Percentiles rank a stretch among this genome's conserved stretches.
These are phyloP conservation scores for Phallus indusiatus DNA, from an alignment of 768 basidiomycete genomes.

Conservation along the genomic window DNA sequence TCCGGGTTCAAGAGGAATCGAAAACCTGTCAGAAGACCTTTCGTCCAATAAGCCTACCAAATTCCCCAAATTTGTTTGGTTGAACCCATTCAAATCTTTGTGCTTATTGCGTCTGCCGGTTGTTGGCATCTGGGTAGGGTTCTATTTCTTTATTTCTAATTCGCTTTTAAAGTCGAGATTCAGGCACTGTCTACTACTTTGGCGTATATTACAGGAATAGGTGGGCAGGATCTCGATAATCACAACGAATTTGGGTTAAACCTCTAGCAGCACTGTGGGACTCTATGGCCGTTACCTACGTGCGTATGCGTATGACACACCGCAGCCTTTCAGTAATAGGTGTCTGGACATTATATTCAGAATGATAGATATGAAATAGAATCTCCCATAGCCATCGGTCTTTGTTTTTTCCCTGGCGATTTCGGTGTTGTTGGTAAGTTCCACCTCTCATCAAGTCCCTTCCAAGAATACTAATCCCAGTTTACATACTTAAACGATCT, in stretches of 20 bases:
- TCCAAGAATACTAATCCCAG: not conserved
- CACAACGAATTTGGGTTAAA: not conserved
- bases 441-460: not conserved
- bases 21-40: slow-evolving; percentile 24
- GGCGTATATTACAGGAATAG: not conserved
- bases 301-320: not conserved
- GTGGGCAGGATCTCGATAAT: not conserved
- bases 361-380: slow-evolving; percentile 45
- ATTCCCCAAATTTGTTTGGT: slow-evolving; percentile 21
- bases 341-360: slow-evolving; percentile 22
- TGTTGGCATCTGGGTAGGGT: not conserved
- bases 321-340: not conserved
- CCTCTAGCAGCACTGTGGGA: not conserved
- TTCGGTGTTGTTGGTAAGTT: slow-evolving; percentile 48
- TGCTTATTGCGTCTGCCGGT: not conserved
- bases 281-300: not conserved
- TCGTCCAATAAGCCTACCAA: slow-evolving; percentile 5
- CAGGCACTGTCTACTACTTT: slow-evolving; percentile 16
- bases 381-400: slow-evolving; percentile 49
- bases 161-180: slow-evolving; percentile 32
- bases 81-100: slow-evolving; percentile 52
- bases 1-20: slow-evolving; percentile 45
- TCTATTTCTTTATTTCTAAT: not conserved
- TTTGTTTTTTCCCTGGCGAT: slow-evolving; percentile 52
- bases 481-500: not conserved